Percentiles rank a stretch among this genome's conserved stretches.
phyloP scores from a whole-genome alignment of 2,329 filamentous ascomycete species.

The Trichoderma asperellum region DNA sequence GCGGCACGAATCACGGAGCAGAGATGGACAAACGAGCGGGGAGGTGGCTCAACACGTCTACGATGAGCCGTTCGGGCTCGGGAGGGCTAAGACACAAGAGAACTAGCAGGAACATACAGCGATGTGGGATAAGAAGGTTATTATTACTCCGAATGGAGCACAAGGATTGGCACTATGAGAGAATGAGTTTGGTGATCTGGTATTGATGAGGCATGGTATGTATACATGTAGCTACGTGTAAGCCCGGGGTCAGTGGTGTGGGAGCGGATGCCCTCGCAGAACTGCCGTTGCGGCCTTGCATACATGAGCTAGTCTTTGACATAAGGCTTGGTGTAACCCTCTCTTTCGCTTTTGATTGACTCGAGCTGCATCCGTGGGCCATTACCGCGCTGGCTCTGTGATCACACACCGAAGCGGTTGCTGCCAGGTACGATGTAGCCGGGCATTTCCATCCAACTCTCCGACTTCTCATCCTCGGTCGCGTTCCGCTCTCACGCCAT shows the following conservation, averaged over 20 bases:
- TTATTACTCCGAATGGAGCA: not conserved
- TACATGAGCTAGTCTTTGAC: not conserved
- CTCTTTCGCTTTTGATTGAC: not conserved
- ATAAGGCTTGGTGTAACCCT: not conserved
- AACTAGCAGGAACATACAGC: conserved; percentile 4
- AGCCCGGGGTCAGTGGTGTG: not conserved
- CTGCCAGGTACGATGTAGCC: not conserved
- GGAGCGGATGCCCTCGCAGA: not conserved
- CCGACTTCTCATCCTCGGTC: not conserved
- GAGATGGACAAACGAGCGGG: conserved; percentile 1
- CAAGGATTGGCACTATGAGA: not conserved
- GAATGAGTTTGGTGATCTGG: not conserved
- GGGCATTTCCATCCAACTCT: not conserved
- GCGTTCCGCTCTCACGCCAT: conserved; percentile 15
- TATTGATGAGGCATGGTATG: not conserved
- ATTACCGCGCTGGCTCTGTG: not conserved
- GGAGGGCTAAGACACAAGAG: conserved; percentile 19
- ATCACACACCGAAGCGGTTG: not conserved
- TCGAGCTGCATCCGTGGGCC: not conserved
- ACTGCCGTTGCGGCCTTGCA: not conserved
- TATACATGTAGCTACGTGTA: not conserved
- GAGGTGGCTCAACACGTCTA: conserved; percentile 4
- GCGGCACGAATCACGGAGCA: not conserved
- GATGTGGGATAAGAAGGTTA: not conserved
- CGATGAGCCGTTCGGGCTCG: conserved; percentile 18